Evolutionary conservation across 2,329 filamentous ascomycete species (phyloP).

Genomic region (Clarireedia paspali): DNA sequence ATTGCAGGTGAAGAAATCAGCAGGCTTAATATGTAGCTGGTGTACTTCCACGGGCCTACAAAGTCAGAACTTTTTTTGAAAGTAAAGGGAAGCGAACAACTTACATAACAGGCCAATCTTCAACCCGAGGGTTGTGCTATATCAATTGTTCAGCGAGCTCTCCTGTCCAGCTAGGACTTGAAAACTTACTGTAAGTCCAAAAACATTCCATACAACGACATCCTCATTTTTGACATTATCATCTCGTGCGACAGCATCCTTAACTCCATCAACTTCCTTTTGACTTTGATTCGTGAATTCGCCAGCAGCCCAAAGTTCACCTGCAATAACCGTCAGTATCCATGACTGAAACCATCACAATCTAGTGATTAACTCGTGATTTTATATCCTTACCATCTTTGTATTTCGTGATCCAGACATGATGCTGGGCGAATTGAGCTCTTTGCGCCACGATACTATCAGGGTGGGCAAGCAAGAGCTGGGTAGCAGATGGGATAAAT

Average conservation of each 20-base stretch:
- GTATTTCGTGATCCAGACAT: conserved; percentile 85
- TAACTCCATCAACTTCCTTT: conserved; percentile 21
- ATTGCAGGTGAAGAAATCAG: conserved; percentile 43
- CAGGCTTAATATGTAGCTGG: conserved; percentile 58
- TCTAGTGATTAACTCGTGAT: not conserved
- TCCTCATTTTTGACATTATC: conserved; percentile 87
- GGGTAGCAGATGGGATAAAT: conserved; percentile 76
- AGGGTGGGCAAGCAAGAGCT: conserved; percentile 68
- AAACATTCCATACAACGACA: conserved; percentile 80
- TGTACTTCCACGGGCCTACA: conserved; percentile 64
- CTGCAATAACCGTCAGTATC: not conserved
- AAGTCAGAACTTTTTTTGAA: conserved; percentile 29
- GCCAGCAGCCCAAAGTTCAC: conserved; percentile 29
- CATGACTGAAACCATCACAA: not conserved
- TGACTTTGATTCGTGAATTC: conserved; percentile 30
- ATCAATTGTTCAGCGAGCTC: not conserved
- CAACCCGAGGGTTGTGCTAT: conserved; percentile 70
- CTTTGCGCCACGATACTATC: conserved; percentile 81
- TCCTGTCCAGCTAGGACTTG: not conserved
- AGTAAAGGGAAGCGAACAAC: conserved; percentile 16
- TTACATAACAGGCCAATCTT: conserved; percentile 71
- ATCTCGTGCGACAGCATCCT: conserved; percentile 71
- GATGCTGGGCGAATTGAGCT: conserved; percentile 78
- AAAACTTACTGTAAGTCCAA: conserved; percentile 55
- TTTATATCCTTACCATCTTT: conserved; percentile 34